Evolutionary conservation across 2,329 filamentous ascomycete species (phyloP).

Genomic region (Chalaropsis thielavioides): DNA sequence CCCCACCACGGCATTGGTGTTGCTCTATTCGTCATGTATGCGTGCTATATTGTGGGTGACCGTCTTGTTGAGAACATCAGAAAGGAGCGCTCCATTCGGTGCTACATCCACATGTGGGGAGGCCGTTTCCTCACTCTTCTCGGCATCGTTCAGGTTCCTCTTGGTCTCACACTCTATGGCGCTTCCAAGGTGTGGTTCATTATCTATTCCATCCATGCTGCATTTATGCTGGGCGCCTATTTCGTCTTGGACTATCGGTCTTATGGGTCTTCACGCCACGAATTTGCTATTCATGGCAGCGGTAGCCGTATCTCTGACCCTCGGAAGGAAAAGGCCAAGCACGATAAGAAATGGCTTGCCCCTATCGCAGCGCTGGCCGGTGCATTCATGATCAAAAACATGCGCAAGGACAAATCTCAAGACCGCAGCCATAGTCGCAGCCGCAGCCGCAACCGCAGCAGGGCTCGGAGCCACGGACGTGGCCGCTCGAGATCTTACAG

Average conservation of each 20-base stretch:
- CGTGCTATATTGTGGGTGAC: constrained; percentile 57
- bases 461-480: constrained; percentile 1
- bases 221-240: constrained; percentile 56
- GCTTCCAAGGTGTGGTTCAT: constrained; percentile 77
- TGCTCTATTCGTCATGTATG: constrained; percentile 58
- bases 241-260: constrained; percentile 65
- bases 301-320: constrained; percentile 22
- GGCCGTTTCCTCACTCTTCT: constrained; percentile 66
- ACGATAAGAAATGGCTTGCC: constrained; percentile 33
- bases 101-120: constrained; percentile 73
- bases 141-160: constrained; percentile 71
- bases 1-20: constrained; percentile 76
- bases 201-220: constrained; percentile 66
- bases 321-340: constrained; percentile 24
- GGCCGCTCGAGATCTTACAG: constrained; percentile 24
- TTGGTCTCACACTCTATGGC: constrained; percentile 83
- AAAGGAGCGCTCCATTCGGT: constrained; percentile 35
- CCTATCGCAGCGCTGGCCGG: constrained; percentile 40
- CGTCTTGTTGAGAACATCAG: constrained; percentile 43
- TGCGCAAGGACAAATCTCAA: constrained; percentile 28
- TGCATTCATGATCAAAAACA: constrained; percentile 32
- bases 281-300: constrained; percentile 22
- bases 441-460: constrained; percentile 23
- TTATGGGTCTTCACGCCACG: constrained; percentile 35
- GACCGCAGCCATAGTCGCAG: constrained; percentile 28